phyloP scores from a whole-genome alignment of 202 grass and related monocot species.

The Elaeis oleifera region DNA sequence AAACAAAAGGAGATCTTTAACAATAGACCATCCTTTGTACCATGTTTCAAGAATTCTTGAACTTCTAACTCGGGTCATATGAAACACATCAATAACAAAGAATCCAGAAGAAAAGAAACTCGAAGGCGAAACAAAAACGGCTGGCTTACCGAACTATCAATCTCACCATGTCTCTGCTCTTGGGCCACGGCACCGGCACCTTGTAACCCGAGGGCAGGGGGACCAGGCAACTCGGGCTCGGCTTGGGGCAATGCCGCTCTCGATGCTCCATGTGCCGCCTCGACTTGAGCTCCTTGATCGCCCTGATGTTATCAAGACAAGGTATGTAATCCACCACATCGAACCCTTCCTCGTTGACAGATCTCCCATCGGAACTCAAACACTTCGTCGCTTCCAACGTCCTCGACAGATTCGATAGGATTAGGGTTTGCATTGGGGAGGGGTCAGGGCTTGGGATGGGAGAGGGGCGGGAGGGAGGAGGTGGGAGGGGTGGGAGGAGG shows the following conservation, averaged over 20 bases:
- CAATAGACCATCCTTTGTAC: too few relatives aligned
- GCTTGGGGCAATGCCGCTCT: constrained; percentile 75
- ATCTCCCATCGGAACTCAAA: constrained; percentile 40
- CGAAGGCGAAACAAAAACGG: neutral
- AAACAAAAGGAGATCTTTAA: too few relatives aligned
- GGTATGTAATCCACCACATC: constrained; percentile 68
- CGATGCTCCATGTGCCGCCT: constrained; percentile 79
- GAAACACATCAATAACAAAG: neutral
- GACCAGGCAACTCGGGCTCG: constrained; percentile 52
- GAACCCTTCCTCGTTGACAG: constrained; percentile 48
- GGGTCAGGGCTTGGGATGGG: constrained; percentile 18
- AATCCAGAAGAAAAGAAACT: neutral
- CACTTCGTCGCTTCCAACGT: constrained; percentile 10
- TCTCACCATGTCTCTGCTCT: constrained; percentile 97
- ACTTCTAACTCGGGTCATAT: too few relatives aligned
- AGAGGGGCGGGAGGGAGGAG: constrained; percentile 30
- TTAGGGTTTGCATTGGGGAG: neutral
- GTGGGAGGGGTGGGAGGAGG: constrained; percentile 26
- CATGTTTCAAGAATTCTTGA: too few relatives aligned
- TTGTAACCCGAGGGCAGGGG: constrained; percentile 52
- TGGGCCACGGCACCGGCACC: constrained; percentile 63
- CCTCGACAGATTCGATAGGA: constrained; percentile 4
- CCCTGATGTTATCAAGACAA: constrained; percentile 81
- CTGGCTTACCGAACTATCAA: constrained; percentile 47
- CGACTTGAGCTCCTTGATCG: constrained; percentile 60